phyloP scores from a whole-genome alignment of 2,329 filamentous ascomycete species.

The Nemania abortiva region DNA sequence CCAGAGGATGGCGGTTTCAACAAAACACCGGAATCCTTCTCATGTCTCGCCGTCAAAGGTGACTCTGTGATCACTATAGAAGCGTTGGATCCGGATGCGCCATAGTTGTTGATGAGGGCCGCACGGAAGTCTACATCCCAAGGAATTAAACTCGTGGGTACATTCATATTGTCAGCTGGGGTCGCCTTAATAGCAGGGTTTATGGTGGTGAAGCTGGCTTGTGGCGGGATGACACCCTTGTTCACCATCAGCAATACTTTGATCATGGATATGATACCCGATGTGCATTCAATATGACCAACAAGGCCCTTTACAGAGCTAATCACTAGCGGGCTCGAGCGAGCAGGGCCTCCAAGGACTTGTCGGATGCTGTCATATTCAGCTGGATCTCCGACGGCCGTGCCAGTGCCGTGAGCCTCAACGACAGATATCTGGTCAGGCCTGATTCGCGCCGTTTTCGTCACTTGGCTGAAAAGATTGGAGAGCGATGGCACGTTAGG shows the following conservation, averaged over 20 bases:
- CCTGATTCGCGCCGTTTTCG: constrained; percentile 39
- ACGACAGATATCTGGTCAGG: constrained; percentile 47
- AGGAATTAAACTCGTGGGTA: constrained; percentile 32
- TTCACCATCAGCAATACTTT: constrained; percentile 52
- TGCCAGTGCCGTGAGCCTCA: constrained; percentile 60
- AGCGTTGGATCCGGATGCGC: constrained; percentile 46
- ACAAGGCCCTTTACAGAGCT: constrained; percentile 53
- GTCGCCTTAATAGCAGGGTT: constrained; percentile 45
- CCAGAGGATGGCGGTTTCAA: background rate
- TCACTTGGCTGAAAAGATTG: constrained; percentile 47
- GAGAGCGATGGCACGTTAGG: constrained; percentile 52
- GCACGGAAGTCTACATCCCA: constrained; percentile 42
- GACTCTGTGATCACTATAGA: constrained; percentile 41
- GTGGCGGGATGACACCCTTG: constrained; percentile 48
- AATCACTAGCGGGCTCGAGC: constrained; percentile 34
- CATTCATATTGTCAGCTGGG: constrained; percentile 40
- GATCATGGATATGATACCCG: constrained; percentile 49
- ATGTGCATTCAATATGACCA: constrained; percentile 53
- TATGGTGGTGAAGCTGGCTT: constrained; percentile 51
- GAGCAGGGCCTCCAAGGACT: constrained; percentile 37
- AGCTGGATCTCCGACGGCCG: constrained; percentile 55
- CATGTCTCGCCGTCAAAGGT: constrained; percentile 24
- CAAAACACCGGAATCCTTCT: background rate
- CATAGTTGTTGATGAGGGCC: constrained; percentile 54
- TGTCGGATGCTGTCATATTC: constrained; percentile 47